Evolutionary conservation across 2,329 filamentous ascomycete genomes (phyloP).

Genomic region (Graphium sp.): DNA sequence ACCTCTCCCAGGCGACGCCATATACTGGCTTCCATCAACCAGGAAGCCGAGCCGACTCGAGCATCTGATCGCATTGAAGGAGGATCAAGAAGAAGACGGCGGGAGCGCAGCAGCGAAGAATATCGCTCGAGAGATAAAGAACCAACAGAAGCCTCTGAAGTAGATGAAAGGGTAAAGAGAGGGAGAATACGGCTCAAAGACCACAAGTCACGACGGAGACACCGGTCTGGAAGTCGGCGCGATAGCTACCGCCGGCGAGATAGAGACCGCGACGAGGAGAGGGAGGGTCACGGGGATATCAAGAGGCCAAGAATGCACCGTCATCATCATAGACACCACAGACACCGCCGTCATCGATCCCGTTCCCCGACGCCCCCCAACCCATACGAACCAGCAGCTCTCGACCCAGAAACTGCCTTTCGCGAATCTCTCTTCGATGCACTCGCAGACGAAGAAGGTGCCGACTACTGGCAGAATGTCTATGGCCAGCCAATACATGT

Average conservation of each 20-base stretch:
- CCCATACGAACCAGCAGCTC: slow-evolving; percentile 24
- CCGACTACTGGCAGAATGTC: slow-evolving; percentile 87
- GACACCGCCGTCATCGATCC: slow-evolving; percentile 13
- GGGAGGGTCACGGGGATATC: neutral
- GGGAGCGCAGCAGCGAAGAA: slow-evolving; percentile 1
- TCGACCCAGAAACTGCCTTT: slow-evolving; percentile 64
- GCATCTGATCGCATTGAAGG: too few species aligned
- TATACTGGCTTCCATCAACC: slow-evolving; percentile 31
- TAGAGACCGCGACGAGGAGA: slow-evolving; percentile 4
- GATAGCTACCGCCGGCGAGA: slow-evolving; percentile 7
- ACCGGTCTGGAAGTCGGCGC: neutral
- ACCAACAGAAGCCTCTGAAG: slow-evolving; percentile 3
- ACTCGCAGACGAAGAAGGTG: slow-evolving; percentile 91
- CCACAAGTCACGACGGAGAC: slow-evolving; percentile 11
- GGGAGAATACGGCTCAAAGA: slow-evolving; percentile 16
- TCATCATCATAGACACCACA: slow-evolving; percentile 8
- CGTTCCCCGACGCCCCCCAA: slow-evolving; percentile 29
- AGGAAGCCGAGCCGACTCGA: slow-evolving; percentile 9
- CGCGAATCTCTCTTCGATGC: slow-evolving; percentile 92
- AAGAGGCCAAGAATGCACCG: slow-evolving; percentile 12
- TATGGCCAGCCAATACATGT: slow-evolving; percentile 89
- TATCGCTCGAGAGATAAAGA: slow-evolving; percentile 1
- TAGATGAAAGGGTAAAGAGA: neutral
- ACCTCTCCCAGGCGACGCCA: slow-evolving; percentile 23
- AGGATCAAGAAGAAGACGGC: too few species aligned